Conservation (phyloP, 257 asterid species). For the Primulina tabacum region DNA sequence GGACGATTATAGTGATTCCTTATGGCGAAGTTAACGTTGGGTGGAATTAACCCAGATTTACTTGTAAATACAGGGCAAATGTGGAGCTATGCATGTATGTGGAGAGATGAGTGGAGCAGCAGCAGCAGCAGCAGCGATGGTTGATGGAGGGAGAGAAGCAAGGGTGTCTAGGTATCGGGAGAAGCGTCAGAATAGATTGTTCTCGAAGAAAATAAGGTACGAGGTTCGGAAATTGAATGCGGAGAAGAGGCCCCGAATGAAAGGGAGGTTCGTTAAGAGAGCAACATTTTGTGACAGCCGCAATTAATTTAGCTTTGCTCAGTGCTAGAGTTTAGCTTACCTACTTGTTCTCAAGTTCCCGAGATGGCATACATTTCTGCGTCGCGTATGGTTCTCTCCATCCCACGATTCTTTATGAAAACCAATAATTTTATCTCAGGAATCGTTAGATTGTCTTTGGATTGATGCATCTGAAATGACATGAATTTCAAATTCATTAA, state of each 20-base stretch:
- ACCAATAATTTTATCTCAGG: not conserved
- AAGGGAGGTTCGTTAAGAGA: conserved; percentile 93
- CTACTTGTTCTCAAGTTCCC: too few species aligned
- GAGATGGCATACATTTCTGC: not conserved
- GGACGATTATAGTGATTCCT: too few species aligned
- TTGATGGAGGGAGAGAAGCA: conserved; percentile 77
- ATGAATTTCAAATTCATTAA: too few species aligned
- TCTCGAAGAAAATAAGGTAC: conserved; percentile 86
- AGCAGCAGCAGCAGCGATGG: not conserved
- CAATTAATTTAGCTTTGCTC: conserved; percentile 31
- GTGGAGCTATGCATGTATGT: conserved; percentile 44
- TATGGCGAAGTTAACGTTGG: too few species aligned
- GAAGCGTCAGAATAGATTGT: conserved; percentile 79
- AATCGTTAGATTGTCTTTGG: too few species aligned
- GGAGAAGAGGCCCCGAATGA: conserved; percentile 92
- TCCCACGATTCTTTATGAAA: conserved; percentile 8
- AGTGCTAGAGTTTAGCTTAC: conserved; percentile 11
- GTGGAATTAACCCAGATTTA: not conserved
- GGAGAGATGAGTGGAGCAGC: conserved; percentile 35
- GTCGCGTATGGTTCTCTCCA: not conserved
- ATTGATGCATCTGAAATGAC: too few species aligned
- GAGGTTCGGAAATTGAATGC: conserved; percentile 94
- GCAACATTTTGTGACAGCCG: conserved; percentile 41
- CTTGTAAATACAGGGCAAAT: conserved; percentile 42
- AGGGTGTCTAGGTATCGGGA: conserved; percentile 82